Base-by-base conservation (phyloP, 208 protist genomes). In the Phytomonas francai region DNA sequence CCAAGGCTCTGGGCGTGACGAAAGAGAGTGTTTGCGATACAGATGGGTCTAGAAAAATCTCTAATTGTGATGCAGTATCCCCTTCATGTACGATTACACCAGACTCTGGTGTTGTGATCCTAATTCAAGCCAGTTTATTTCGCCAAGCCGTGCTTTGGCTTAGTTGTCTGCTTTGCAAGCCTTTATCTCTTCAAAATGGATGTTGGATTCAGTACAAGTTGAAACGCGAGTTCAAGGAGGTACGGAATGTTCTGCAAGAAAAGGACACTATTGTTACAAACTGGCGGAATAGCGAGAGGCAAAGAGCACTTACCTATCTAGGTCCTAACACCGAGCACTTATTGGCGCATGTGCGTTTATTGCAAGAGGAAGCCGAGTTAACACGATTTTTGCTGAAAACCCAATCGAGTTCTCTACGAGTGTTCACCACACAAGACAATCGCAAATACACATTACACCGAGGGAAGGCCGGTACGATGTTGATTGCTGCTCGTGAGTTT, bases 161-260 rank as follows among this genome's bases (percentile, higher is more conserved):
- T 0, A 79, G 78, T 63, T 77, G 78, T 59, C 80, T 93, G 59
- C 84, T 93, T 51, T 84, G 86, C 70, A 72, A 69, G 58, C 87
- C 87, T 0, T 70, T 73, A 1, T 70, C 61, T 31, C 57, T 89
- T 0, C 66, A 65, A 4, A 72, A 61, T 0, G 81, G 81, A 4
- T 54, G 59, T n/a, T 93, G 87, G 85, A 70, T 91, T 19, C 86
- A 93, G 81, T 93, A 91, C 79, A 93, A 91, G 72, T 79, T 93
- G n/a, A 93, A 93, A 74, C 83, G 89, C 67, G 87, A 93, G 73
- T 82, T 74, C 57, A 83, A 89, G 56, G 69, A 87, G 36, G 78
- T 91, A 59, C 84, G 87, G 3, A 76, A 82, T 42, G 79, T 86
- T 3, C 77, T 93, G n/a, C 87, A 93, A 65, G 80, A 80, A 65